These are phyloP conservation scores for Neurospora pannonica DNA, from an alignment of 495 filamentous ascomycete genomes.

Conservation along the genomic window DNA sequence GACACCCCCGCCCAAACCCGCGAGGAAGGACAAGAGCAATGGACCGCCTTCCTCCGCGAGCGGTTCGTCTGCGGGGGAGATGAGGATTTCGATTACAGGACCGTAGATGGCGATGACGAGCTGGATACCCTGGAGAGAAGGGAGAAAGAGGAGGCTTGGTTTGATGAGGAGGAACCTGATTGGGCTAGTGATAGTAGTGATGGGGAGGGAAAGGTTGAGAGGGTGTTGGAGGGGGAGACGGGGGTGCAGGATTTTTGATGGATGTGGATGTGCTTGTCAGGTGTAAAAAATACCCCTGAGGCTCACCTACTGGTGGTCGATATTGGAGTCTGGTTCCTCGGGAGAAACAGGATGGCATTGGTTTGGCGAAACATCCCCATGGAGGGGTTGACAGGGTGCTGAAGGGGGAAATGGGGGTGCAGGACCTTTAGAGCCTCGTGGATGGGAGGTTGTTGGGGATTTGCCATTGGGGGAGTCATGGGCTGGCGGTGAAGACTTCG, in stretches of 20 bases:
- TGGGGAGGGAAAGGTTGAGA: slow-evolving; percentile 24
- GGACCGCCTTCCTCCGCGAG: slow-evolving; percentile 57
- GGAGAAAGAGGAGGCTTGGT: slow-evolving; percentile 57
- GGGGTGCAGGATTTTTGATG: slow-evolving; percentile 69
- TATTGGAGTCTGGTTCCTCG: not conserved
- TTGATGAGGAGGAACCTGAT: slow-evolving; percentile 64
- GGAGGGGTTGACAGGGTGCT: no score
- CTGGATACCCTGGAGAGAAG: slow-evolving; percentile 56
- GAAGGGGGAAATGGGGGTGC: no score
- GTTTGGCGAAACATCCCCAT: not conserved
- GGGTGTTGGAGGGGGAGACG: slow-evolving; percentile 53
- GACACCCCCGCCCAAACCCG: slow-evolving; percentile 48
- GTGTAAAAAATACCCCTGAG: no score
- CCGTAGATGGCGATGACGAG: no score
- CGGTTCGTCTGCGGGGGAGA: slow-evolving; percentile 66
- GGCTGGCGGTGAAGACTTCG: not conserved
- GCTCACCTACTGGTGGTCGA: not conserved
- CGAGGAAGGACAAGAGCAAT: slow-evolving; percentile 60
- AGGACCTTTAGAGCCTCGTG: no score
- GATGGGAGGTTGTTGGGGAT: not conserved
- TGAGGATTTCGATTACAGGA: slow-evolving; percentile 75
- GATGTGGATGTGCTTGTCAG: no score
- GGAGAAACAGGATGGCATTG: not conserved
- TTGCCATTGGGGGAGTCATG: not conserved
- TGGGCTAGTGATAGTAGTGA: slow-evolving; percentile 42